phyloP scores from a whole-genome alignment of 2,329 filamentous ascomycete genomes.

The Exophiala sp. region DNA sequence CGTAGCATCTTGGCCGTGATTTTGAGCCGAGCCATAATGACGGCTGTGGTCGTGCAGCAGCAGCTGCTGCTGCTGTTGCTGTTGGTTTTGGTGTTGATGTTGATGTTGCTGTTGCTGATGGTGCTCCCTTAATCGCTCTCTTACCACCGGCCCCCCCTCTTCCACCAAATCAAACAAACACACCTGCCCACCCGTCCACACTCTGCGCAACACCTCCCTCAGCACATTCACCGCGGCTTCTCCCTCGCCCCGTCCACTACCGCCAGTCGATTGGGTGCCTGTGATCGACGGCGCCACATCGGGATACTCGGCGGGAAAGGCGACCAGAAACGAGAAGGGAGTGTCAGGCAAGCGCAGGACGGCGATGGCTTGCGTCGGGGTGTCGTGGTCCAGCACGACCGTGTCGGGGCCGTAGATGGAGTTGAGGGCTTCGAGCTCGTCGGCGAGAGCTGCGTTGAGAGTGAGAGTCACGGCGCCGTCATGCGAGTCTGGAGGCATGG shows the following conservation, averaged over 20 bases:
- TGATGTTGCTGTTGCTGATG: slow-evolving; percentile 46
- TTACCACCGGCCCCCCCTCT: slow-evolving; percentile 45
- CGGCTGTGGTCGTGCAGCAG: neutral
- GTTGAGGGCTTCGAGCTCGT: slow-evolving; percentile 46
- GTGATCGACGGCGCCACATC: slow-evolving; percentile 64
- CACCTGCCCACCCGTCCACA: slow-evolving; percentile 68
- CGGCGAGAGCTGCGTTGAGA: slow-evolving; percentile 39
- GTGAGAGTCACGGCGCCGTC: slow-evolving; percentile 9
- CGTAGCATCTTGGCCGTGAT: slow-evolving; percentile 22
- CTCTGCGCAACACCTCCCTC: slow-evolving; percentile 57
- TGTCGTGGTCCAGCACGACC: slow-evolving; percentile 13
- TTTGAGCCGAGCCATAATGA: slow-evolving; percentile 25
- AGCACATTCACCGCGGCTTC: slow-evolving; percentile 64
- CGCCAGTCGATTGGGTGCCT: slow-evolving; percentile 71
- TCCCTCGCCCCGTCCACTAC: slow-evolving; percentile 64
- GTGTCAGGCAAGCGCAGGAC: slow-evolving; percentile 61
- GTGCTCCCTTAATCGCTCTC: too few species aligned
- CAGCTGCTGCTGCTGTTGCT: slow-evolving; percentile 25
- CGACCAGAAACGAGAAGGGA: slow-evolving; percentile 50
- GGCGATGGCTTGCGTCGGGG: slow-evolving; percentile 41
- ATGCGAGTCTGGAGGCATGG: slow-evolving; percentile 20
- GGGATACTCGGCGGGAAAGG: slow-evolving; percentile 71
- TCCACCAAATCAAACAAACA: slow-evolving; percentile 92
- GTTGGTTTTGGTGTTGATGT: slow-evolving; percentile 36
- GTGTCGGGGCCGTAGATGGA: slow-evolving; percentile 54